Percentiles rank a stretch among this genome's conserved stretches.
Evolutionary conservation across 2,329 filamentous ascomycete genomes (phyloP).

Genomic region (Penicillium sp.): DNA sequence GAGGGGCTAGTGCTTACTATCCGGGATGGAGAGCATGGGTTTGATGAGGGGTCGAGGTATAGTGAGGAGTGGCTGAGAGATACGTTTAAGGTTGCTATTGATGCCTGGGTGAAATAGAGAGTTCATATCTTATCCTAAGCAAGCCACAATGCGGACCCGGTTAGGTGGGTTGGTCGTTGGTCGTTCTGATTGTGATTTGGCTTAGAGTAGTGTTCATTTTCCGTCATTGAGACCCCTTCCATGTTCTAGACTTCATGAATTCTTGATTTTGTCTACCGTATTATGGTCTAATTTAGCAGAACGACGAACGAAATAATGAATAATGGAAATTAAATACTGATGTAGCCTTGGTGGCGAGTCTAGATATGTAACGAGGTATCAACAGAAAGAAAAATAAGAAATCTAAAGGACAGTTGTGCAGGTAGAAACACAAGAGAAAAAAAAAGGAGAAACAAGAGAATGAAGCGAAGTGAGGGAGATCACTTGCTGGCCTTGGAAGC

Average conservation of each 20-base stretch:
- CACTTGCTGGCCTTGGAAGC: not conserved
- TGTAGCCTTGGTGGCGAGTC: not conserved
- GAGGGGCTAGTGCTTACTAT: conserved; percentile 27
- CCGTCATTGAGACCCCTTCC: no score
- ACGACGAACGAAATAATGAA: no score
- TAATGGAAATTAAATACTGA: not conserved
- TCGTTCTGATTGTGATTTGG: no score
- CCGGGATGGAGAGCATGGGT: conserved; percentile 38
- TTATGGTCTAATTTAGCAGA: no score
- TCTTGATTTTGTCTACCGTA: no score
- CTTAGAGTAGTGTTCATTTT: no score
- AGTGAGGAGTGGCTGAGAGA: conserved; percentile 32
- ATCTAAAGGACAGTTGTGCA: not conserved
- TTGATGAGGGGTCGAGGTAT: conserved; percentile 26
- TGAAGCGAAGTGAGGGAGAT: not conserved
- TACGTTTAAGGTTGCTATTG: conserved; percentile 21
- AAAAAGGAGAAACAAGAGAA: not conserved
- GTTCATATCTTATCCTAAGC: no score
- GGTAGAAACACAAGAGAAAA: not conserved
- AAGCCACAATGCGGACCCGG: no score
- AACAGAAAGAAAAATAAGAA: not conserved
- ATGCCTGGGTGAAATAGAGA: conserved; percentile 26
- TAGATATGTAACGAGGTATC: not conserved
- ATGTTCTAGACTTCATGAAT: no score
- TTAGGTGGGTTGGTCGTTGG: no score